phyloP scores from a whole-genome alignment of 2,329 filamentous ascomycete species.

The Colletotrichum melonis region DNA sequence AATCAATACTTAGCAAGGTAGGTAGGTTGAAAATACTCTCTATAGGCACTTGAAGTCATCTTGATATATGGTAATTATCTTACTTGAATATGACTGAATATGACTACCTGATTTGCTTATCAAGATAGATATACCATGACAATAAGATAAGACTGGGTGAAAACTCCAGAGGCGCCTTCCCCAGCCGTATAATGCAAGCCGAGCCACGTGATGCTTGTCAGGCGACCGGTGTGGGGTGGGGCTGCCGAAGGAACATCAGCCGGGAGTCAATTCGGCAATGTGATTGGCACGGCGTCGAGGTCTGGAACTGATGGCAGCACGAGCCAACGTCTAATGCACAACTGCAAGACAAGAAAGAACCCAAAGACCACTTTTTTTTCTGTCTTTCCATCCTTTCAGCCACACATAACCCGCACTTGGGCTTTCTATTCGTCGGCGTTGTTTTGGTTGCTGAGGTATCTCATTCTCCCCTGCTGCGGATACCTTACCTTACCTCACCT shows the following conservation, averaged over 20 bases:
- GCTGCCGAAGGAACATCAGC: conserved; percentile 12
- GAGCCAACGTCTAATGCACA: conserved; percentile 35
- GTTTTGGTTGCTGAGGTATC: conserved; percentile 5
- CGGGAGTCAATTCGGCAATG: conserved; percentile 20
- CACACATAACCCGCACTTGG: conserved; percentile 9
- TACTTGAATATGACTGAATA: too few relatives aligned
- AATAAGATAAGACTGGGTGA: not conserved
- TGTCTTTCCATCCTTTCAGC: conserved; percentile 9
- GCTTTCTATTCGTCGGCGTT: conserved; percentile 3
- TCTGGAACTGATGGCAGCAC: conserved; percentile 22
- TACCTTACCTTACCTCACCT: not conserved
- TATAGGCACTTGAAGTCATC: not conserved
- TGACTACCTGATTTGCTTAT: too few relatives aligned
- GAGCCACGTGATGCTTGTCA: conserved; percentile 27
- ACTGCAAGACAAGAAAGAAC: not conserved
- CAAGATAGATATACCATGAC: too few relatives aligned
- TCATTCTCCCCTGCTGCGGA: not conserved
- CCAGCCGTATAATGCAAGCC: conserved; percentile 11
- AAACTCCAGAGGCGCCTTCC: not conserved
- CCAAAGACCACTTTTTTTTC: conserved; percentile 21
- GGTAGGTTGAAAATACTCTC: not conserved
- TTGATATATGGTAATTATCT: too few relatives aligned
- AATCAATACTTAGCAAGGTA: not conserved
- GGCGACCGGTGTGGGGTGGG: not conserved
- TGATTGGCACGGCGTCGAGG: conserved; percentile 16